Conservation (phyloP, 331 rosid species). For the Erythrophleum ivorense region DNA sequence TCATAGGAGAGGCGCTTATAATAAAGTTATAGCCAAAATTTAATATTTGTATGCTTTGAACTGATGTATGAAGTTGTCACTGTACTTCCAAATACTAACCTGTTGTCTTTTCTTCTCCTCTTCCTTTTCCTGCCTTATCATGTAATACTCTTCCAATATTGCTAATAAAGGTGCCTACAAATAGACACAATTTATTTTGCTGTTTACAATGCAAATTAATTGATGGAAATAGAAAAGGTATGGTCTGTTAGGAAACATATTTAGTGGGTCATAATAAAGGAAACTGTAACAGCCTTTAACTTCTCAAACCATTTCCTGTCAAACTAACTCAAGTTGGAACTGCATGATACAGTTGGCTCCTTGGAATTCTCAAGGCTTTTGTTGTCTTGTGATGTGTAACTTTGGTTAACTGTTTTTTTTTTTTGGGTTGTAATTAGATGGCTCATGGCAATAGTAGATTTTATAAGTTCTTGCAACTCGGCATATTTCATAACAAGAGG, state of each 20-base stretch:
- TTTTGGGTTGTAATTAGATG: not conserved
- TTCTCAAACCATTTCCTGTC: constrained; percentile 26
- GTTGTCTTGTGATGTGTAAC: constrained; percentile 1
- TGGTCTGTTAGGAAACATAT: constrained; percentile 1
- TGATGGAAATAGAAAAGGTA: constrained; percentile 13
- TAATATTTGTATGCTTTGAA: constrained; percentile 13
- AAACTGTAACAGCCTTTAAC: constrained; percentile 1
- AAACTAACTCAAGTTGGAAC: constrained; percentile 13
- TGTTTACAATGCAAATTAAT: constrained; percentile 7
- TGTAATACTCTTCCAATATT: constrained; percentile 83
- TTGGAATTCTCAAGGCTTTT: constrained; percentile 1
- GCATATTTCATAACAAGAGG: constrained; percentile 5
- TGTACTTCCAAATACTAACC: constrained; percentile 56
- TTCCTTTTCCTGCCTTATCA: constrained; percentile 71
- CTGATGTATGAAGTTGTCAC: constrained; percentile 26
- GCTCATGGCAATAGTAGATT: constrained; percentile 18
- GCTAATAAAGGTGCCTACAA: constrained; percentile 80
- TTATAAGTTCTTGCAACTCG: not conserved
- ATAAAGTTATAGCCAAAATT: not conserved
- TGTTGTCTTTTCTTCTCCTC: constrained; percentile 83
- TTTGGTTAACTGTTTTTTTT: constrained; percentile 20
- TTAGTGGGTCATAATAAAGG: constrained; percentile 12
- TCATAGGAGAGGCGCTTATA: constrained; percentile 33
- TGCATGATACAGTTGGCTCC: not conserved
- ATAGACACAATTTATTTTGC: constrained; percentile 23